phyloP scores from a whole-genome alignment of 2,329 filamentous ascomycete species.

The Thelonectria discophora region DNA sequence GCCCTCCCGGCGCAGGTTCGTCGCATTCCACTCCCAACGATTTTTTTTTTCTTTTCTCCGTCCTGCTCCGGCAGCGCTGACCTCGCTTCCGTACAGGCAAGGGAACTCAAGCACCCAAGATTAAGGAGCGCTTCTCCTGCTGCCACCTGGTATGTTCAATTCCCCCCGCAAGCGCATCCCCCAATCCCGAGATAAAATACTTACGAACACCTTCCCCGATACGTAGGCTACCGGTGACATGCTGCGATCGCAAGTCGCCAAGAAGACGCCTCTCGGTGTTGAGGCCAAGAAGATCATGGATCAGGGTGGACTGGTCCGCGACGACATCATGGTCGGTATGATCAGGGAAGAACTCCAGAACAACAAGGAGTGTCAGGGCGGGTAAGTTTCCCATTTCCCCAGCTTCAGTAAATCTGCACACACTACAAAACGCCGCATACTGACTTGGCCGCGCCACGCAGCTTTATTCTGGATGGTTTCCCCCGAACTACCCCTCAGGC shows the following conservation, averaged over 20 bases:
- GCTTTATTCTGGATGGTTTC: slow-evolving; percentile 99
- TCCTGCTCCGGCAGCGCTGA: slow-evolving; percentile 26
- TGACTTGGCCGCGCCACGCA: slow-evolving; percentile 50
- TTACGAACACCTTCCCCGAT: slow-evolving; percentile 31
- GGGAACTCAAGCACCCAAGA: slow-evolving; percentile 96
- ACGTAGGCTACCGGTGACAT: slow-evolving; percentile 94
- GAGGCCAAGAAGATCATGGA: slow-evolving; percentile 99
- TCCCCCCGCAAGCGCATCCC: slow-evolving; percentile 16
- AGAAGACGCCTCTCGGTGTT: slow-evolving; percentile 92
- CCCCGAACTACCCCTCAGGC: slow-evolving; percentile 96
- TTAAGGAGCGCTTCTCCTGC: slow-evolving; percentile 97
- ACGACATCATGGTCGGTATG: slow-evolving; percentile 99
- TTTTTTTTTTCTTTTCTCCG: slow-evolving; percentile 21
- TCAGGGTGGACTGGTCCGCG: slow-evolving; percentile 93
- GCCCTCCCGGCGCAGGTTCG: slow-evolving; percentile 95
- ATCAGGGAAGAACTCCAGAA: slow-evolving; percentile 96
- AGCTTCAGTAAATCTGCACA: slow-evolving; percentile 12
- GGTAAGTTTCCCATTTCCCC: slow-evolving; percentile 64
- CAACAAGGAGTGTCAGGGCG: slow-evolving; percentile 96
- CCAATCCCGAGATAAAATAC: not conserved
- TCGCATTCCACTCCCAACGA: not conserved
- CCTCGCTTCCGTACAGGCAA: slow-evolving; percentile 72
- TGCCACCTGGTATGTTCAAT: slow-evolving; percentile 84
- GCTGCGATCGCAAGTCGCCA: slow-evolving; percentile 96
- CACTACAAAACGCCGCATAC: slow-evolving; percentile 26